A percentile compares a stretch with the other conserved stretches of the same genome.
These are phyloP conservation scores for Arthroderma sp. DNA, from an alignment of 2,329 filamentous ascomycete species.

Conservation along the genomic window DNA sequence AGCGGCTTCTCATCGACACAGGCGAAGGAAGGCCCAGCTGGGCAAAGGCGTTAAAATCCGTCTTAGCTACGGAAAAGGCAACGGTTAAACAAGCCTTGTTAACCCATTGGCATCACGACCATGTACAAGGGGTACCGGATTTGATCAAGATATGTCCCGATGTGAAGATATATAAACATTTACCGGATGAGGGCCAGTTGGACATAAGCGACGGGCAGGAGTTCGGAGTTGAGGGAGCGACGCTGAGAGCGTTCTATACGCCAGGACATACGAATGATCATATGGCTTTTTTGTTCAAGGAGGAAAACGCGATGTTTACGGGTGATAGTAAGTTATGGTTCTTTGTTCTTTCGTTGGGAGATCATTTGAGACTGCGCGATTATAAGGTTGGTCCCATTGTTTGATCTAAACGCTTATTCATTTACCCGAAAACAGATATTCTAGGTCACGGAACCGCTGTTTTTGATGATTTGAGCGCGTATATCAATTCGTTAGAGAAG, in stretches of 20 bases:
- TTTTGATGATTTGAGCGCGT: constrained; percentile 61
- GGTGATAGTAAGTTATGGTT: constrained; percentile 49
- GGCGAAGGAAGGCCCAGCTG: constrained; percentile 69
- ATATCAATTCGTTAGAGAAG: constrained; percentile 53
- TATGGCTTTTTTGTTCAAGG: constrained; percentile 60
- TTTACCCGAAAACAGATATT: constrained; percentile 38
- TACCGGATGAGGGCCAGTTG: constrained; percentile 39
- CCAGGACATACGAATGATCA: constrained; percentile 76
- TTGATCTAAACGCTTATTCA: not conserved
- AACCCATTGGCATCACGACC: constrained; percentile 88
- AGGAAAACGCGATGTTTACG: constrained; percentile 74
- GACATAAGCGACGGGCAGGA: constrained; percentile 44
- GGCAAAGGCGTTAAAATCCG: constrained; percentile 50
- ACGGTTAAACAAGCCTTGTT: constrained; percentile 58
- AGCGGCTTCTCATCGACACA: constrained; percentile 76
- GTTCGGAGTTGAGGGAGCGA: constrained; percentile 42
- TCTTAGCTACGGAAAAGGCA: constrained; percentile 55
- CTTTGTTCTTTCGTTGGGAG: not conserved
- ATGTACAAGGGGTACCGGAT: constrained; percentile 62
- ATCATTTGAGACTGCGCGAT: no score
- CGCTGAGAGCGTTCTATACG: constrained; percentile 51
- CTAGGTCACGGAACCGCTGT: constrained; percentile 77
- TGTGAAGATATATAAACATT: constrained; percentile 53
- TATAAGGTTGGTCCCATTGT: no score
- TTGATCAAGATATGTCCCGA: constrained; percentile 51